phyloP scores from a whole-genome alignment of 805 yeast species.

The Zygosaccharomyces gambellarensis region DNA sequence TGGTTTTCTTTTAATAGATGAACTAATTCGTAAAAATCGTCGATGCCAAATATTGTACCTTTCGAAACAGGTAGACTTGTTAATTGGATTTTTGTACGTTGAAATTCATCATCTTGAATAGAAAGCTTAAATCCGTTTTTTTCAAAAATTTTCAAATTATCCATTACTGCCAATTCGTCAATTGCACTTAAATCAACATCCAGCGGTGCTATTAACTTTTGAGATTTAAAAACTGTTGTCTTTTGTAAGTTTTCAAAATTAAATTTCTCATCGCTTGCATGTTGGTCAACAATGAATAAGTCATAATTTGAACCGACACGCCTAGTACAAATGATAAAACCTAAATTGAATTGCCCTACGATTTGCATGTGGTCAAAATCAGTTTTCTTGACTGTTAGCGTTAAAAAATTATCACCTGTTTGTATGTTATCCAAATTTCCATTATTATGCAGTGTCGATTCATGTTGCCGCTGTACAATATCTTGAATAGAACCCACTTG shows the following conservation, averaged over 20 bases:
- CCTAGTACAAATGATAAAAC: conserved; percentile 75
- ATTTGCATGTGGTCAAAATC: conserved; percentile 75
- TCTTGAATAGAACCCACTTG: background rate
- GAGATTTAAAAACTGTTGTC: conserved; percentile 56
- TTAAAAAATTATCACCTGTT: conserved; percentile 54
- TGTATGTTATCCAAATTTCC: conserved; percentile 44
- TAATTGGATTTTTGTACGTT: conserved; percentile 55
- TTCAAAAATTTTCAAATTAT: conserved; percentile 51
- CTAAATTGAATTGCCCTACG: conserved; percentile 93
- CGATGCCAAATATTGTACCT: conserved; percentile 55
- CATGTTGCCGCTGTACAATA: conserved; percentile 8
- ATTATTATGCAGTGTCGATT: conserved; percentile 18
- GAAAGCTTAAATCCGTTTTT: conserved; percentile 72
- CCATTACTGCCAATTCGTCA: conserved; percentile 71
- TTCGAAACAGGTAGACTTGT: conserved; percentile 70
- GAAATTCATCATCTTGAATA: conserved; percentile 45
- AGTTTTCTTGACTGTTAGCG: conserved; percentile 58
- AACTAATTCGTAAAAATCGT: conserved; percentile 72
- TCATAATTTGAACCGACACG: conserved; percentile 42
- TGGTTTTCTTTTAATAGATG: conserved; percentile 57
- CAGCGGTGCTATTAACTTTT: conserved; percentile 60
- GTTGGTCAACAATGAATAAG: conserved; percentile 89
- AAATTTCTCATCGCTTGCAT: conserved; percentile 93
- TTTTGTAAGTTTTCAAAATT: conserved; percentile 72
- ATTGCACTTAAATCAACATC: conserved; percentile 61